Evolutionary conservation across 2,329 filamentous ascomycete genomes (phyloP), one percentile per base, ranked within the genome.

Genomic region (Fusarium virguliforme): DNA sequence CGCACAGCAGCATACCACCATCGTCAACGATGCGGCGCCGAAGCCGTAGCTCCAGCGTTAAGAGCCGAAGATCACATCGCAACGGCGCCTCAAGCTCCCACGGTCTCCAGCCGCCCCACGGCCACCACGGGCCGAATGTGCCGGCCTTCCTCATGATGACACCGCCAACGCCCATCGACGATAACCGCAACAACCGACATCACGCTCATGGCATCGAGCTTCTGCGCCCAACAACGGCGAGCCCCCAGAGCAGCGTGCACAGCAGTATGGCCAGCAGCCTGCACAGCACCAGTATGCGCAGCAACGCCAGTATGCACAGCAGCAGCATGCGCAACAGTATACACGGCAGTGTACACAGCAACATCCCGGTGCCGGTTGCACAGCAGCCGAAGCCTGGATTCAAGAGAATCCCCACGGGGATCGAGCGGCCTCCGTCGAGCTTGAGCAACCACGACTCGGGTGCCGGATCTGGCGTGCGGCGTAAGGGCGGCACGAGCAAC

Each of bases 1-100:
- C 85, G 13, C 84, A 85, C 59, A 85, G 84, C 35, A 86, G 83
- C 57, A 84, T 85, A 55, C 83, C 83, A 1, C 79, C 78, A 1
- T 82, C 82, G 0, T 83, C 83, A 7, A 40, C 67, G 9, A 73
- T 73, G 18, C 81, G 83, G 10, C 83, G 85, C 6, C 77, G 80
- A 22, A 89, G 87, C 72, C 82, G 86, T 55, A 86, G 86, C 75
- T 88, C 87, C 59, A 89, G 87, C 73, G 77, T 86, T 15, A 83
- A 85, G 9, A 86, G 83, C 67, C 78, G 80, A 30, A 81, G 80
- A 24, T 88, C 86, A 0, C 80, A 83, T 64, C 77, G 76, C 46
- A 81, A 79, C 6, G 77, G 80, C 26, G 77, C 75, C 8, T 75
- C 79, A 10, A 62, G 75, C 67, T 10, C 74, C 68, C 58, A 66